Percentiles rank a stretch among this genome's conserved stretches.
phyloP scores from a whole-genome alignment of 78 protist species.

The Anaeramoeba flamelloides region DNA sequence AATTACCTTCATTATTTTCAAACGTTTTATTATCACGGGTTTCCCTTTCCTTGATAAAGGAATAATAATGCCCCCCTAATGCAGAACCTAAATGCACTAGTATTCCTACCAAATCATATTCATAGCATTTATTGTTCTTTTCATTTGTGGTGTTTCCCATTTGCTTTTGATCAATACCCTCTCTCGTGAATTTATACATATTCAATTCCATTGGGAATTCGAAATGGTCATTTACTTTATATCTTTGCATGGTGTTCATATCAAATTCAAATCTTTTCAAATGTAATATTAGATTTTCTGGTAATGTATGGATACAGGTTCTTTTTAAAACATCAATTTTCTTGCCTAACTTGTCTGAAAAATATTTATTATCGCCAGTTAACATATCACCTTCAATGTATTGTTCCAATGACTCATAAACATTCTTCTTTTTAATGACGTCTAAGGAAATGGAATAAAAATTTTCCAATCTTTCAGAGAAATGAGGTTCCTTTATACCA shows the following conservation, averaged over 20 bases:
- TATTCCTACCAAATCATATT: no score
- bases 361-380: slow-evolving; percentile 19
- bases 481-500: background rate
- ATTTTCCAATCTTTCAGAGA: background rate
- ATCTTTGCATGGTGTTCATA: background rate
- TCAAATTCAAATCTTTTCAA: slow-evolving; percentile 25
- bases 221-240: slow-evolving; percentile 2
- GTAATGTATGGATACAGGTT: slow-evolving; percentile 7
- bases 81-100: no score
- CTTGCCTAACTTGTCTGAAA: slow-evolving; percentile 19
- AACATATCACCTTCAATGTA: slow-evolving; percentile 19
- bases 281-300: slow-evolving; percentile 38
- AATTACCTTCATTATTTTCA: no score
- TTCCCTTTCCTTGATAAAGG: no score
- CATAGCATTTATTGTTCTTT: no score
- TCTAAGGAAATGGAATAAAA: background rate
- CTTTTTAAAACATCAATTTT: slow-evolving; percentile 24
- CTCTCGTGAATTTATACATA: background rate
- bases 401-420: slow-evolving; percentile 28
- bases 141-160: no score
- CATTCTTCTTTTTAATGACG: background rate
- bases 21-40: no score
- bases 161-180: no score
- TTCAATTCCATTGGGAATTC: background rate
- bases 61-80: no score